These are phyloP conservation scores for Thalassiosira exigua DNA, from an alignment of 352 stramenopile species.

Conservation along the genomic window DNA sequence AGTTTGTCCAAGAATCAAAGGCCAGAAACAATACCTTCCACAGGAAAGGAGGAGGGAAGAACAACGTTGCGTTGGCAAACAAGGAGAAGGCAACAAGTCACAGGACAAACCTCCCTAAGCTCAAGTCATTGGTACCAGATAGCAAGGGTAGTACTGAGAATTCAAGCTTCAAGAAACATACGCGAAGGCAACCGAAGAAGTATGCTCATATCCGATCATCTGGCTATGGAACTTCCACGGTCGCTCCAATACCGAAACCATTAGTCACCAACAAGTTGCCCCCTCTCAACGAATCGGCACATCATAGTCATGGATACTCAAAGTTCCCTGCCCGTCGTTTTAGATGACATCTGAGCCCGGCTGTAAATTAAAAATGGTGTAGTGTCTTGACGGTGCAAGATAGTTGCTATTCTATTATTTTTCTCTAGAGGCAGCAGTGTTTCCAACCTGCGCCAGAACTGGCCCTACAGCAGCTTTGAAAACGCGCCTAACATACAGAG, in stretches of 20 bases:
- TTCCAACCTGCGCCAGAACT: no score
- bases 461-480: no score
- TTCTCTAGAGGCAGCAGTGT: no score
- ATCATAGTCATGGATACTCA: no score
- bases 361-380: no score
- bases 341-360: no score
- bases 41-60: slow-evolving; percentile 29
- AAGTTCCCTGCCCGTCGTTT: no score
- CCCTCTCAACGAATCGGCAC: slow-evolving; percentile 8
- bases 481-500: no score
- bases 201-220: slow-evolving; percentile 44
- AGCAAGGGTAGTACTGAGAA: slow-evolving; percentile 2
- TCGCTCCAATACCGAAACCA: not conserved
- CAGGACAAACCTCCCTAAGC: slow-evolving; percentile 28
- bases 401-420: no score
- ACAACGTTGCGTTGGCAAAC: slow-evolving; percentile 3
- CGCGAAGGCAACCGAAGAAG: slow-evolving; percentile 26
- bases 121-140: slow-evolving; percentile 20
- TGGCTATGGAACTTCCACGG: slow-evolving; percentile 24
- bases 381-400: no score
- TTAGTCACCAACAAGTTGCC: slow-evolving; percentile 1
- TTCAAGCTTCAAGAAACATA: slow-evolving; percentile 26
- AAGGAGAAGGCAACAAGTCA: slow-evolving; percentile 22
- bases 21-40: slow-evolving; percentile 47
- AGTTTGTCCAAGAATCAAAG: slow-evolving; percentile 44